Base-by-base conservation (phyloP, 2,329 filamentous ascomycete genomes). In the Fusarium sp. region DNA sequence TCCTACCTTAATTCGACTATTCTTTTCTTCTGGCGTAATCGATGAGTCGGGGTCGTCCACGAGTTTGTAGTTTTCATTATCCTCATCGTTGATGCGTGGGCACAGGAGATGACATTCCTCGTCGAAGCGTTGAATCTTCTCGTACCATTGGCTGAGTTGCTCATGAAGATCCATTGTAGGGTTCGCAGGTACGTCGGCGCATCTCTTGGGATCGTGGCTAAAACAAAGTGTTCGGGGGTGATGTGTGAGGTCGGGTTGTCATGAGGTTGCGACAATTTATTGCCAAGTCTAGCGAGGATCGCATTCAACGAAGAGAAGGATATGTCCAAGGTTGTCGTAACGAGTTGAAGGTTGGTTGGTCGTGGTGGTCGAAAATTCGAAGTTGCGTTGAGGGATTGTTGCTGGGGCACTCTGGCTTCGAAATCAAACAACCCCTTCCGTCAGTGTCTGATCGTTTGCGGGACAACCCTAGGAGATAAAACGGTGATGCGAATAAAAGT, bases 51-150 rank as follows among this genome's bases (percentile, higher is more conserved):
- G 83, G 67, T 90, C 86, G 27, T 91, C 86, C 21, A 79, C 59
- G 5, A 55, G 66, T 56, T 80, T 79, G 80, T 94, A 94, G 75
- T 91, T 86, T 70, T 89, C 87, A 25, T 81, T 80, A 69, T 94
- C 92, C 4, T 92, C 88, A 51, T 90, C 87, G 73, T 85, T 82
- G 62, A 89, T 80, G 67, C 88, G 89, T 4, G 92, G 91, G 69
- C 92, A 94, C 66, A 94, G 88, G 58, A 93, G 84, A 76, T 94
- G 92, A 29, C 85, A 82, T 19, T 87, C 81, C n/a, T 79, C 45
- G 7, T 84, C 82, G n/a, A 87, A 80, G 33, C 80, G 78, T 49
- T 83, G 81, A 5, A 86, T 78, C 64, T 84, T 82, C 67, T 84
- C 81, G 68, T 82, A 86, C 78, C 83, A 84, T 60, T 81, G 78